Evolutionary conservation across 2,329 filamentous ascomycete genomes (phyloP).

Genomic region (Penicillium sp.): DNA sequence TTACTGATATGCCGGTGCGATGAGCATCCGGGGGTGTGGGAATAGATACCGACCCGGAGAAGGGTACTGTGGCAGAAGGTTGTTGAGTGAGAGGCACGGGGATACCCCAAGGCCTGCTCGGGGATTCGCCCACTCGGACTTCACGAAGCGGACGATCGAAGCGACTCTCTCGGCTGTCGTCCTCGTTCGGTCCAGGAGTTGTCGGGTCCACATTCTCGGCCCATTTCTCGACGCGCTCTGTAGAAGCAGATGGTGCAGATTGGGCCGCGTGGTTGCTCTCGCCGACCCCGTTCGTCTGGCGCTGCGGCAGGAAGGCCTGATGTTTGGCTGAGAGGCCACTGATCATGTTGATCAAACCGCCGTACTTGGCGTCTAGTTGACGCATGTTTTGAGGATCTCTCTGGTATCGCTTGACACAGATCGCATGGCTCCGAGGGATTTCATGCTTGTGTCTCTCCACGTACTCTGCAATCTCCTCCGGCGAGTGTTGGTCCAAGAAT

Average conservation of each 20-base stretch:
- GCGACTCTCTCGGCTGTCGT: conserved; percentile 60
- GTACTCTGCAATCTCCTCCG: conserved; percentile 87
- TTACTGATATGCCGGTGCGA: conserved; percentile 9
- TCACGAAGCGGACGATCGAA: conserved; percentile 85
- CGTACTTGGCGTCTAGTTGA: conserved; percentile 90
- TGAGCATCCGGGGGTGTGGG: conserved; percentile 18
- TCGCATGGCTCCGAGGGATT: conserved; percentile 84
- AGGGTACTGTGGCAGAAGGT: conserved; percentile 27
- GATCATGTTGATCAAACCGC: conserved; percentile 89
- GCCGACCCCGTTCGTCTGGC: conserved; percentile 27
- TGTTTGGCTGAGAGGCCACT: conserved; percentile 82
- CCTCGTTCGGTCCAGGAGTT: conserved; percentile 36
- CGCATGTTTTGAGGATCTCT: conserved; percentile 77
- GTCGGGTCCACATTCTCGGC: conserved; percentile 65
- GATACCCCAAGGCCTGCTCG: conserved; percentile 89
- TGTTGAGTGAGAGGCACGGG: conserved; percentile 59
- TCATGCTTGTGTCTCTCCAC: conserved; percentile 95
- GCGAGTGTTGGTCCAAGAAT: conserved; percentile 84
- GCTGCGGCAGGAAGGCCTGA: conserved; percentile 71
- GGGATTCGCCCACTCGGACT: conserved; percentile 86
- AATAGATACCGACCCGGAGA: conserved; percentile 20
- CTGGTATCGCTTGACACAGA: conserved; percentile 86
- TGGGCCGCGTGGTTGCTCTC: conserved; percentile 20
- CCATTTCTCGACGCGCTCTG: conserved; percentile 78
- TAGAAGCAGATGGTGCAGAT: conserved; percentile 45